Evolutionary conservation across 768 basidiomycete species (phyloP), one percentile per base, ranked within the genome.

Genomic region (Boletus tomentosulus): DNA sequence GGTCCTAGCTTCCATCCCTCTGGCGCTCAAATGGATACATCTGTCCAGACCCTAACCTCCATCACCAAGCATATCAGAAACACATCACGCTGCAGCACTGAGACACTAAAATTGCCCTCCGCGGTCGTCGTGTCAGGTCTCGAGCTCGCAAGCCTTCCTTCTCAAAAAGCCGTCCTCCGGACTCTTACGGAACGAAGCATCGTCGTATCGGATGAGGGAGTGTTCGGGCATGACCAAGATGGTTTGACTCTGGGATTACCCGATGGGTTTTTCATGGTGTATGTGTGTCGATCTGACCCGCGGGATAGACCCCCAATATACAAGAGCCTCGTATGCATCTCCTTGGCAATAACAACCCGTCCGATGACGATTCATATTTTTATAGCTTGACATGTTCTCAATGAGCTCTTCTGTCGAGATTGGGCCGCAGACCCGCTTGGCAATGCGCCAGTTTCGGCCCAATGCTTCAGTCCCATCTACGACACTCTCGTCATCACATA

Each of bases 341-440:
- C 19, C 15, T 51, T 45, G 10, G 24, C 24, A 15, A 41, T 16
- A 35, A 46, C 19, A 9, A 16, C 22, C 6, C 25, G 28, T n/a
- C 50, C 35, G 34, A 10, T 62, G 46, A 57, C 39, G n/a, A 27
- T 43, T 51, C 46, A 31, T 31, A 31, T 35, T 50, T 47, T 37
- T 25, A 51, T 34, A 91, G 89, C 76, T 92, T 13, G 88, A 92
- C 65, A 81, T 79, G 61, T 92, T 92, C 65, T 77, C 88, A 3
- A 84, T 92, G 79, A 91, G 87, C 61, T 80, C 79, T 6, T 81
- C 80, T 39, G 68, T 88, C 46, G 70, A 75, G 31, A 65, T 87
- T 10, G 74, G 79, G 24, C 70, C 77, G 37, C 68, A 71, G 10
- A 71, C 73, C 28, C 68, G 70, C 22, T 53, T 57, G 15, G 60